Evolutionary conservation across 176 grass and related monocot species (phyloP).

Genomic region (Typha latifolia): DNA sequence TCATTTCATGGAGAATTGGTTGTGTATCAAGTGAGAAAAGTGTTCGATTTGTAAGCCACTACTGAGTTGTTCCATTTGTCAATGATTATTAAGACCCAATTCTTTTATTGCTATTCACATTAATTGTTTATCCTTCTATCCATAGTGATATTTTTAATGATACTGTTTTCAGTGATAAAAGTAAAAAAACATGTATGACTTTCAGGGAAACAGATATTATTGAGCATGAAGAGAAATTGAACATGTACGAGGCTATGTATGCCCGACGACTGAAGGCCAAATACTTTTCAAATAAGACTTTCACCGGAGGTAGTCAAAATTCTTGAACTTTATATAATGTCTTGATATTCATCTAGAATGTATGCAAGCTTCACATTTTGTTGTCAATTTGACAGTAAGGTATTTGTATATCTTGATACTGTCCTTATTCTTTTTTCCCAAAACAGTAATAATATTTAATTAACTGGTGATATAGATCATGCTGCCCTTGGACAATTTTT

Average conservation of each 20-base stretch:
- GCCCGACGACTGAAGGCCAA: constrained; percentile 16
- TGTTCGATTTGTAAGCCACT: neutral
- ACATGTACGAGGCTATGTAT: constrained; percentile 17
- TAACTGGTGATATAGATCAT: neutral
- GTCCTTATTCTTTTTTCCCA: neutral
- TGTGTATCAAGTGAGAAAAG: neutral
- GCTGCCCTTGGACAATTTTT: neutral
- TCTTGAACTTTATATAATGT: neutral
- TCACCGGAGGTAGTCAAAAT: constrained; percentile 18
- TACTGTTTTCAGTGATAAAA: neutral
- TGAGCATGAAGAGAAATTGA: constrained; percentile 14
- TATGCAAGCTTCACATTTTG: neutral
- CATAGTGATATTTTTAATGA: neutral
- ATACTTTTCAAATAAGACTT: constrained; percentile 21
- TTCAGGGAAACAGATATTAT: constrained; percentile 9
- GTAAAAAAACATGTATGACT: neutral
- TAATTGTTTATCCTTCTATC: neutral
- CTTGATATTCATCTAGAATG: neutral
- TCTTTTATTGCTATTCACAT: neutral
- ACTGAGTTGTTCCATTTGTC: neutral
- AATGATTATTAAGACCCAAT: neutral
- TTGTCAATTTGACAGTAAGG: neutral
- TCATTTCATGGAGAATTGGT: neutral
- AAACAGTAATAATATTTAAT: neutral
- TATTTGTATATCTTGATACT: neutral